These are phyloP conservation scores for Scleroderma citrinum DNA, from an alignment of 768 basidiomycete species.

Conservation along the genomic window DNA sequence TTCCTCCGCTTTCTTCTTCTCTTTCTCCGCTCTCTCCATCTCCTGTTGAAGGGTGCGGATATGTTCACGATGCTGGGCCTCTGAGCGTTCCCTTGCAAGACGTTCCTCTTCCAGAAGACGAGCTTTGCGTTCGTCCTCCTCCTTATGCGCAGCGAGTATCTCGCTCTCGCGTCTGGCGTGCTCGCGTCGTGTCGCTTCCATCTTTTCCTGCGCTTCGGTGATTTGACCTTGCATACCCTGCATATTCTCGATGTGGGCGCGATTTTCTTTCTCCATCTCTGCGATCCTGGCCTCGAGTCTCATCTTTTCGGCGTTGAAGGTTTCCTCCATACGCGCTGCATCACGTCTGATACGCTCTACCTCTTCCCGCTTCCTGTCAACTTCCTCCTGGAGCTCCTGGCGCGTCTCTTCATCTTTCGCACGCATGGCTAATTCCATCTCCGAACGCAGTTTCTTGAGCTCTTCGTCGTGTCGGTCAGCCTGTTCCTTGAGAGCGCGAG, in stretches of 20 bases:
- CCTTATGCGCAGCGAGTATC: conserved; percentile 18
- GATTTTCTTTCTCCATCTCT: conserved; percentile 23
- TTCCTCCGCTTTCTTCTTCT: conserved; percentile 13
- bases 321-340: conserved; percentile 34
- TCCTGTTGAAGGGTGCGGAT: conserved; percentile 22
- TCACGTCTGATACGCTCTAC: conserved; percentile 38
- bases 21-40: conserved; percentile 20
- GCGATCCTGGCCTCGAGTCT: conserved; percentile 25
- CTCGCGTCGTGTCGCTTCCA: conserved; percentile 23
- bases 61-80: conserved; percentile 25
- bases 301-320: conserved; percentile 34
- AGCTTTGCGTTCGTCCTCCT: conserved; percentile 25
- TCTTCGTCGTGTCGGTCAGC: conserved; percentile 43
- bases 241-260: conserved; percentile 11
- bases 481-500: conserved; percentile 43
- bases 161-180: conserved; percentile 24
- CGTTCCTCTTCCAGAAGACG: conserved; percentile 28
- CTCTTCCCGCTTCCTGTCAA: conserved; percentile 37
- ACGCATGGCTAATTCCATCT: conserved; percentile 41
- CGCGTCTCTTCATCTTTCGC: conserved; percentile 43
- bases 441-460: conserved; percentile 38
- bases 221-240: conserved; percentile 25
- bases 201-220: conserved; percentile 19
- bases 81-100: conserved; percentile 19
- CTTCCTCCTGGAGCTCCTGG: conserved; percentile 40